Evolutionary conservation across 257 asterid genomes (phyloP).

Genomic region (Coffea canephora): DNA sequence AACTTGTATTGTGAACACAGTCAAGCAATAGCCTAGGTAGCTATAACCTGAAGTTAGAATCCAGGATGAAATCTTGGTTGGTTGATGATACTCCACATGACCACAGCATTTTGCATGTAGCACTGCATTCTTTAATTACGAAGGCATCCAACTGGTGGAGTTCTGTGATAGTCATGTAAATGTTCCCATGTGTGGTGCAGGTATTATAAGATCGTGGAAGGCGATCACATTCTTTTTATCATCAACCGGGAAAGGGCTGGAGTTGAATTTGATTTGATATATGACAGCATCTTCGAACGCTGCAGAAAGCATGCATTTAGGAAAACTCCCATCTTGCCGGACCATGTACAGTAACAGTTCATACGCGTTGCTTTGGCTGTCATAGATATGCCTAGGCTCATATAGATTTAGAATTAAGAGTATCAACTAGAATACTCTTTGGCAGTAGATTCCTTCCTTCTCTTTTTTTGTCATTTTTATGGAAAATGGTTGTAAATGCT

Average conservation of each 20-base stretch:
- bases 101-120: neutral
- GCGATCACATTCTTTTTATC: slow-evolving; percentile 90
- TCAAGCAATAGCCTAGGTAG: neutral
- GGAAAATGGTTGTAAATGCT: slow-evolving; percentile 19
- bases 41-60: neutral
- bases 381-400: neutral
- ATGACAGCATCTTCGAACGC: slow-evolving; percentile 88
- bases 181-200: slow-evolving; percentile 33
- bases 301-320: slow-evolving; percentile 86
- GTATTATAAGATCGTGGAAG: slow-evolving; percentile 92
- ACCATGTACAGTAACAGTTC: slow-evolving; percentile 39
- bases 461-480: too few relatives aligned
- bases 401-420: slow-evolving; percentile 15
- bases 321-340: slow-evolving; percentile 57
- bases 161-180: neutral
- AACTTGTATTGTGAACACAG: neutral
- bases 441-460: neutral
- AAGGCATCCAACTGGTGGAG: neutral
- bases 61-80: neutral
- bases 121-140: neutral
- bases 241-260: slow-evolving; percentile 94
- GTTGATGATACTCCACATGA: neutral
- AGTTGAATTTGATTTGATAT: slow-evolving; percentile 79
- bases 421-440: neutral
- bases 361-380: slow-evolving; percentile 1